Evolutionary conservation across 768 basidiomycete species (phyloP), one percentile per base, ranked within the genome.

Genomic region (Cystobasidium ongulense): DNA sequence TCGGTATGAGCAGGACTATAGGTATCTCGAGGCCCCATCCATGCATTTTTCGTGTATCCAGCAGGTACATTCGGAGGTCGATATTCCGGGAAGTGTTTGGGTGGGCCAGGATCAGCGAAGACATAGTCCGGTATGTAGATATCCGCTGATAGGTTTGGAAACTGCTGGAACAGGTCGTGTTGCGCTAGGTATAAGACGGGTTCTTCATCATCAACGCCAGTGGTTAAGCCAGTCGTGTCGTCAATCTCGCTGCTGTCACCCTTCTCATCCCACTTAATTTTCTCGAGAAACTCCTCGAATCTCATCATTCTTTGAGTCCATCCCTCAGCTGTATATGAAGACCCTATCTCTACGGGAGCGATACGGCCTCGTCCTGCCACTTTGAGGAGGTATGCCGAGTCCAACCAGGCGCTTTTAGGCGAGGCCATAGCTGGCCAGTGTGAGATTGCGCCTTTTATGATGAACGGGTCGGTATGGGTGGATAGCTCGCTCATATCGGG

Each of bases 1-100:
- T 99, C 95, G 5, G 88, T 92, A 81, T 99, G 96, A 0, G 95
- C 91, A 1, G 94, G 95, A 10, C 91, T 91, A 13, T 89, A 80
- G 0, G 93, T 90, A 31, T 87, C 88, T 70, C 82, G 82, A 0
- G 91, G 90, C 0, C 92, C 92, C 5, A 94, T 78, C 92, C 92
- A 95, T 10, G 84, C 86, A 77, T 92, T 93, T 29, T 89, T 81
- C 8, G 89, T 83, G 13, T 89, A 83, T 63, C 86, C 84, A 21
- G 89, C 88, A 18, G 86, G 86, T 74, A 88, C 89, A 25, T 78
- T 36, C 0, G 91, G 92, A 0, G 89, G 86, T 18, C 76, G 73
- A 79, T 94, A 94, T 1, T 80, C 79, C 0, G 85, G 83, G 64
- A 78, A 84, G 29, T 39, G n/a, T 1, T 78, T 74, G 5, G 85